These are phyloP conservation scores for Thielaviopsis cerberus DNA, from an alignment of 2,329 filamentous ascomycete species.

Conservation along the genomic window DNA sequence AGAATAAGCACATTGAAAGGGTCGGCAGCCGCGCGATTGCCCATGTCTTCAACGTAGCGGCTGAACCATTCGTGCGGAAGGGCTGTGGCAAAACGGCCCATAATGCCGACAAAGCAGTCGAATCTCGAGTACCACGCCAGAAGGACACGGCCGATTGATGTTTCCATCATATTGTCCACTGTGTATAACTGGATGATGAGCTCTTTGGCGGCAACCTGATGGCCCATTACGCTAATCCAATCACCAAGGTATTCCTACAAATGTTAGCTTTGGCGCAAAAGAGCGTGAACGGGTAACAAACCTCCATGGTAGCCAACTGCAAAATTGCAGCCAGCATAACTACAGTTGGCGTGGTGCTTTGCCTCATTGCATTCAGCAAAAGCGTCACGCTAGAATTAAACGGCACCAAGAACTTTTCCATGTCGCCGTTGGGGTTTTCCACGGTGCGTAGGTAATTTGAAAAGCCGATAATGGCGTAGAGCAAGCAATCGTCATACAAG, in stretches of 20 bases:
- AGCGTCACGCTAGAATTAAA: conserved; percentile 76
- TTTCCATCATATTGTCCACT: conserved; percentile 54
- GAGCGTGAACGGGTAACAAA: conserved; percentile 22
- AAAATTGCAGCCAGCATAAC: conserved; percentile 71
- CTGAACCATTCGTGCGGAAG: conserved; percentile 66
- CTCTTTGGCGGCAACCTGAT: conserved; percentile 74
- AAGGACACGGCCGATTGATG: conserved; percentile 51
- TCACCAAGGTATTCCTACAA: conserved; percentile 78
- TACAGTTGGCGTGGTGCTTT: conserved; percentile 50
- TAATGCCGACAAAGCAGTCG: conserved; percentile 66
- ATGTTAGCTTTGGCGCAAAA: conserved; percentile 9
- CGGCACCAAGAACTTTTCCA: conserved; percentile 69
- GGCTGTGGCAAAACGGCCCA: conserved; percentile 59
- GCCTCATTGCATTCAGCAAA: conserved; percentile 52
- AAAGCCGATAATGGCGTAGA: conserved; percentile 77
- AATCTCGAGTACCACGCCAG: conserved; percentile 83
- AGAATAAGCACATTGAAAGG: conserved; percentile 33
- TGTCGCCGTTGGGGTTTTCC: conserved; percentile 47
- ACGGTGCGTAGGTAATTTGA: conserved; percentile 72
- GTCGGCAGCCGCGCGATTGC: background rate
- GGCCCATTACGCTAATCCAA: conserved; percentile 82
- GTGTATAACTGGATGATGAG: conserved; percentile 64
- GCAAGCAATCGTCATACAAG: conserved; percentile 53
- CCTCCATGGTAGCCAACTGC: conserved; percentile 85
- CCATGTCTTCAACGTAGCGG: conserved; percentile 29